phyloP scores from a whole-genome alignment of 371 early-diverging fungal genomes.

The Apophysomyces trapeziformis region DNA sequence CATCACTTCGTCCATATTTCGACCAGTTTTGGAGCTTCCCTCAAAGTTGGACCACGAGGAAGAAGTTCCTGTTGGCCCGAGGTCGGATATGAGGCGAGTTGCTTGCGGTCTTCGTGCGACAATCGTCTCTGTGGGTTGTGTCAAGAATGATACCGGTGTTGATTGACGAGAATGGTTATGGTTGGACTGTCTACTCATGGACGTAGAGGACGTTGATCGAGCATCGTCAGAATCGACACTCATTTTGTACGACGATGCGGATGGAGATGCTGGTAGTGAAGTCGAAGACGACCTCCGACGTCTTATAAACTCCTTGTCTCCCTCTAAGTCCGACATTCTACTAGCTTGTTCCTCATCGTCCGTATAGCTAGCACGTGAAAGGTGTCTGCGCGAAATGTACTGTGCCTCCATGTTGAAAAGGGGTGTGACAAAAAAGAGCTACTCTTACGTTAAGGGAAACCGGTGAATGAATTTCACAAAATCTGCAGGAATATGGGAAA shows the following conservation, averaged over 20 bases:
- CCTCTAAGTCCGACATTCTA: slow-evolving; percentile 38
- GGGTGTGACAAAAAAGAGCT: background rate
- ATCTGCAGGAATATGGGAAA: background rate
- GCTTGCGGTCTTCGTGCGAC: background rate
- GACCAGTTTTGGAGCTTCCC: background rate
- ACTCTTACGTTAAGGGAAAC: no score
- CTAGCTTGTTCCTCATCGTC: slow-evolving; percentile 35
- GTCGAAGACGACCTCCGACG: slow-evolving; percentile 24
- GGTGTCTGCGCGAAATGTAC: slow-evolving; percentile 11
- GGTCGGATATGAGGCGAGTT: slow-evolving; percentile 6
- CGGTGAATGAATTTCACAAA: no score
- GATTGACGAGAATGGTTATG: background rate
- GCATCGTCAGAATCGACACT: slow-evolving; percentile 48
- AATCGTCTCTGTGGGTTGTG: background rate
- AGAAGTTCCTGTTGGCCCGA: background rate
- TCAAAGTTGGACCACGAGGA: background rate
- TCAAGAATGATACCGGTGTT: slow-evolving; percentile 7
- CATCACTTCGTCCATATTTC: background rate
- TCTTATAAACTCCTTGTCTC: slow-evolving; percentile 10
- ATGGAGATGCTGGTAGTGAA: slow-evolving; percentile 31
- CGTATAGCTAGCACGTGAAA: slow-evolving; percentile 13
- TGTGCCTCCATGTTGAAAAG: slow-evolving; percentile 8
- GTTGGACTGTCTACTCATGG: slow-evolving; percentile 13
- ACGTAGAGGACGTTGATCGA: slow-evolving; percentile 31
- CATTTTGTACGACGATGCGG: slow-evolving; percentile 45